Conservation (phyloP, 495 filamentous ascomycete species). For the Xylaria nigripes region DNA sequence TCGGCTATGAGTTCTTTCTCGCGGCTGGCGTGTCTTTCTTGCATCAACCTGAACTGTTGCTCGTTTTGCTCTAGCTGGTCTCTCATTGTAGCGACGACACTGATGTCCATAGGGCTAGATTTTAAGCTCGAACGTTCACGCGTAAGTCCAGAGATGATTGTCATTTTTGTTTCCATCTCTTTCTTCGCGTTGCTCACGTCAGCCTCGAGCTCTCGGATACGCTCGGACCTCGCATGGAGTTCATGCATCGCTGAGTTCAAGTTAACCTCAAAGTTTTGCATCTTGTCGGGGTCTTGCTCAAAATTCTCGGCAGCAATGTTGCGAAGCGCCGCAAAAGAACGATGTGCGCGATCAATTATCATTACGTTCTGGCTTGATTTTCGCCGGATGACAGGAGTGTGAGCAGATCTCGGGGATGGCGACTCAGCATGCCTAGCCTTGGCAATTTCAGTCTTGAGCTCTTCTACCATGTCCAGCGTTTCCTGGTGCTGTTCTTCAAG, state of each 20-base stretch:
- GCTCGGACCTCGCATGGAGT: conserved; percentile 75
- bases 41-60: conserved; percentile 64
- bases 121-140: conserved; percentile 85
- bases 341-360: conserved; percentile 82
- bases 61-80: conserved; percentile 84
- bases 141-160: conserved; percentile 88
- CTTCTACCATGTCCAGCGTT: conserved; percentile 75
- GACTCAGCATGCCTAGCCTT: conserved; percentile 55
- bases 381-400: conserved; percentile 67
- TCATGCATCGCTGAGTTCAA: conserved; percentile 91
- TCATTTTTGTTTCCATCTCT: conserved; percentile 93
- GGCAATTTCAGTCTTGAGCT: conserved; percentile 76
- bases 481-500: conserved; percentile 75
- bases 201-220: conserved; percentile 78
- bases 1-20: conserved; percentile 67
- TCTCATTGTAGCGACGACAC: conserved; percentile 76
- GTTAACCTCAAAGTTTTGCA: conserved; percentile 90
- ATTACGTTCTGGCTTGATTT: conserved; percentile 91
- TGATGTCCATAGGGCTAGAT: conserved; percentile 83
- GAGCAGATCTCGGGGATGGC: conserved; percentile 53
- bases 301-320: conserved; percentile 83
- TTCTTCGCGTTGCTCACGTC: conserved; percentile 78
- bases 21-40: conserved; percentile 59
- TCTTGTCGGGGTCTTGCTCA: conserved; percentile 66
- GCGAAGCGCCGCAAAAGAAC: conserved; percentile 81